phyloP scores from a whole-genome alignment of 306 rosid species.

The Acacia melanoxylon region DNA sequence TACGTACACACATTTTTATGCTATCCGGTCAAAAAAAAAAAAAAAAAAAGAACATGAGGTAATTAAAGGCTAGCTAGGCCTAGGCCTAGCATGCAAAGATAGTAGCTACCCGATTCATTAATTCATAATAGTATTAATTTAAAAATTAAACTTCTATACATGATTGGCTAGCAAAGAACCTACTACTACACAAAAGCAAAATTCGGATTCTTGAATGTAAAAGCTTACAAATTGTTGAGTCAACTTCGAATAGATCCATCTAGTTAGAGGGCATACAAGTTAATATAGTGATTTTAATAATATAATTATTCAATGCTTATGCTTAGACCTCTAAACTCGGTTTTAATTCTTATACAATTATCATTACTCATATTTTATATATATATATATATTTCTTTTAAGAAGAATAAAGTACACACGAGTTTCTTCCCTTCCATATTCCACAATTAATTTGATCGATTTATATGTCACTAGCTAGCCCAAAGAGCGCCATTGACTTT shows the following conservation, averaged over 20 bases:
- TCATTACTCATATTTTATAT: neutral
- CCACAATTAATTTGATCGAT: neutral
- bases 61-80: constrained; percentile 14
- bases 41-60: neutral
- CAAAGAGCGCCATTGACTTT: neutral
- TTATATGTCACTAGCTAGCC: neutral
- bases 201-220: constrained; percentile 47
- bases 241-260: constrained; percentile 56
- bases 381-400: neutral
- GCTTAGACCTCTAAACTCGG: neutral
- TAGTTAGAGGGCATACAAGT: constrained; percentile 6
- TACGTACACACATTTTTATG: constrained; percentile 32
- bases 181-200: constrained; percentile 17
- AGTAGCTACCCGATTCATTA: neutral
- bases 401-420: neutral
- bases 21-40: neutral
- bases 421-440: neutral
- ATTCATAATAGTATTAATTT: neutral
- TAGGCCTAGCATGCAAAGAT: constrained; percentile 20
- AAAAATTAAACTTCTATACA: neutral
- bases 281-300: neutral
- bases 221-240: constrained; percentile 35
- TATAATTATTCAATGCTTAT: neutral
- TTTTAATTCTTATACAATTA: neutral
- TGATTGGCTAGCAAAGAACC: constrained; percentile 11